Base-by-base conservation (phyloP, 345 rosid genomes). In the Aurinia saxatilis region DNA sequence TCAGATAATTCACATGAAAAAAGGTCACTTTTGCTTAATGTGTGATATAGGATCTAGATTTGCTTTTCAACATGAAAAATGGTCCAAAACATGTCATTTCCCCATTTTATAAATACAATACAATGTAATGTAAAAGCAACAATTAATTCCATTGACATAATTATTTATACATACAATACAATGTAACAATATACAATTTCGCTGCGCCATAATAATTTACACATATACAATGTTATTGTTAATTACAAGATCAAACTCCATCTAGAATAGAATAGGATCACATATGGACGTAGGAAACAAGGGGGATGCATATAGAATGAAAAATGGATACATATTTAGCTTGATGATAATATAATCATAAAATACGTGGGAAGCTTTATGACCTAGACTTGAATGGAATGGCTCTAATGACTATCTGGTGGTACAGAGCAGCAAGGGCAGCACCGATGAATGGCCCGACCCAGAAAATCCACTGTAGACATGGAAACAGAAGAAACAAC, bases 361-460 rank as follows among this genome's bases (percentile, higher is more conserved):
- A 39, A 55, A 31, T 7, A 53, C n/a, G 56, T 7, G 14, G 14
- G 37, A 10, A 52, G 38, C 13, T 45, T 77, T 68, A 84, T 60
- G 74, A 25, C 63, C 78, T 82, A 70, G 82, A 19, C 73, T 79
- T 85, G 68, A 85, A 85, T 14, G 88, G 91, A 59, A 82, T 85
- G 10, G 91, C 91, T 71, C 91, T 77, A 67, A 85, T 82, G 73
- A 85, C 53, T 51, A 82, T 70, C 77, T 80, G 88, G 73, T 85
- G 88, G 81, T 85, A 85, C 37, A 75, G 11, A 57, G 91, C 88
- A 72, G 91, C 91, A 58, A 85, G 84, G 7, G 82, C 86, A 74
- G 91, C 88, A 66, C 91, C 88, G 31, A 80, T 70, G 80, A 82
- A 80, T 25, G 91, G 91, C 41, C 88, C 91, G 8, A 82, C 84